Conservation (phyloP, 306 rosid genomes). For the Lathyrus aphaca region DNA sequence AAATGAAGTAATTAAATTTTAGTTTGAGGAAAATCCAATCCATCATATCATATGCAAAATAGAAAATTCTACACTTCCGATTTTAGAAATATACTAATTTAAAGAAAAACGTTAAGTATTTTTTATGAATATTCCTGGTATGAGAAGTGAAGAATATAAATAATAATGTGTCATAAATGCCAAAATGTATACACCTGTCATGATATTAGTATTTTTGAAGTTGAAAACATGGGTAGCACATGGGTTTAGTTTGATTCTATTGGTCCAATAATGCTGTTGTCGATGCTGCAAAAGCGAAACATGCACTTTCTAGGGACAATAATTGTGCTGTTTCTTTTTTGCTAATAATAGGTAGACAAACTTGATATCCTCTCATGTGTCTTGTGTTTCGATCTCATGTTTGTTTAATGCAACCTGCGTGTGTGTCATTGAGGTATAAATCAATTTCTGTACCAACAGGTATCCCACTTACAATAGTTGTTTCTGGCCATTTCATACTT, state of each 20-base stretch:
- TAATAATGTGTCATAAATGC: conserved; percentile 25
- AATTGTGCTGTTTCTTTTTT: conserved; percentile 43
- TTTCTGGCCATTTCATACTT: conserved; percentile 39
- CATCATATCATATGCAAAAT: background rate
- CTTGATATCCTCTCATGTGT: conserved; percentile 24
- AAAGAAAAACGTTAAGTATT: conserved; percentile 6
- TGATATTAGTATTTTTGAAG: conserved; percentile 22
- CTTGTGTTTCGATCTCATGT: conserved; percentile 27
- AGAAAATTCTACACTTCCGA: background rate
- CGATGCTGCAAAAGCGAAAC: conserved; percentile 47
- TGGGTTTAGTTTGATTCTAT: conserved; percentile 45
- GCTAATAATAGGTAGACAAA: conserved; percentile 40
- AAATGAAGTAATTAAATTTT: background rate
- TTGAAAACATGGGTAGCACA: conserved; percentile 45
- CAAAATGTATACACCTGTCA: conserved; percentile 42
- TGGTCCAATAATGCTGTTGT: conserved; percentile 40
- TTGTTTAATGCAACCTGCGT: conserved; percentile 8
- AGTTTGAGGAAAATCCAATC: background rate
- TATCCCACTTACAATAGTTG: conserved; percentile 41
- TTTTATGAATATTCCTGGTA: conserved; percentile 25
- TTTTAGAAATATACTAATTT: conserved; percentile 1
- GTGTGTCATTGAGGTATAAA: conserved; percentile 32
- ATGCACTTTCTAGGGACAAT: conserved; percentile 45
- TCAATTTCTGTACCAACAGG: conserved; percentile 40
- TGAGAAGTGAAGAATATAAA: background rate